Percentiles rank a stretch among this genome's conserved stretches.
These are phyloP conservation scores for Phytophthora sp. DNA, from an alignment of 352 stramenopile species.

Conservation along the genomic window DNA sequence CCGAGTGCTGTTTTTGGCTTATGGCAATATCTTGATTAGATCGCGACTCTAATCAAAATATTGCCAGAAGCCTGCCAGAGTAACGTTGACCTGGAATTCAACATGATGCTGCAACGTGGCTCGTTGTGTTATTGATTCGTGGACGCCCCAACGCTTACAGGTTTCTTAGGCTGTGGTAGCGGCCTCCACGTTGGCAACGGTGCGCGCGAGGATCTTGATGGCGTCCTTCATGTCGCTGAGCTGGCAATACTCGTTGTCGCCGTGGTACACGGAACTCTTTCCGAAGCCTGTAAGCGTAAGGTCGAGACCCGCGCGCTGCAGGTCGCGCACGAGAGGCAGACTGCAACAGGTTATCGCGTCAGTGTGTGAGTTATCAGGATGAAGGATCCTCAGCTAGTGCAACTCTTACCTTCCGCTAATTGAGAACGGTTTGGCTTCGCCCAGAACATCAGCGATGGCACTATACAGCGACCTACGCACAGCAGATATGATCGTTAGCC, in stretches of 20 bases:
- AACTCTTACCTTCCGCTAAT: slow-evolving; percentile 73
- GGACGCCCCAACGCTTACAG: neutral
- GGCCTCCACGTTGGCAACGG: slow-evolving; percentile 72
- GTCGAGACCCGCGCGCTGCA: slow-evolving; percentile 73
- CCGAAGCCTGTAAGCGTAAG: slow-evolving; percentile 76
- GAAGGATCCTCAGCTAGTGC: neutral
- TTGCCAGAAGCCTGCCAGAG: too few relatives aligned
- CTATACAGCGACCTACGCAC: slow-evolving; percentile 60
- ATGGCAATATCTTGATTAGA: too few relatives aligned
- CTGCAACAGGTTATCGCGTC: slow-evolving; percentile 2
- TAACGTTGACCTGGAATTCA: too few relatives aligned
- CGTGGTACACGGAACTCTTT: slow-evolving; percentile 87
- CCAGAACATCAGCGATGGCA: slow-evolving; percentile 76
- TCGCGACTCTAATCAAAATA: too few relatives aligned
- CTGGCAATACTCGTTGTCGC: slow-evolving; percentile 91
- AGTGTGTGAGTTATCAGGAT: neutral
- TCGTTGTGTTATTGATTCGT: slow-evolving; percentile 11
- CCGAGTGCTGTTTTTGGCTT: neutral
- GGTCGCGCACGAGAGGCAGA: slow-evolving; percentile 70
- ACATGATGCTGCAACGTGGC: too few relatives aligned
- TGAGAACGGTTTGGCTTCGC: slow-evolving; percentile 83
- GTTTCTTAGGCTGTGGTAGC: slow-evolving; percentile 7
- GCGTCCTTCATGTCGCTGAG: slow-evolving; percentile 88
- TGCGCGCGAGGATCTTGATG: slow-evolving; percentile 88
- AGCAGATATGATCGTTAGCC: neutral